A percentile compares a stretch with the other conserved stretches of the same genome.
These are phyloP conservation scores for Flaveria sonorensis DNA, from an alignment of 129 eudicot species.

Conservation along the genomic window DNA sequence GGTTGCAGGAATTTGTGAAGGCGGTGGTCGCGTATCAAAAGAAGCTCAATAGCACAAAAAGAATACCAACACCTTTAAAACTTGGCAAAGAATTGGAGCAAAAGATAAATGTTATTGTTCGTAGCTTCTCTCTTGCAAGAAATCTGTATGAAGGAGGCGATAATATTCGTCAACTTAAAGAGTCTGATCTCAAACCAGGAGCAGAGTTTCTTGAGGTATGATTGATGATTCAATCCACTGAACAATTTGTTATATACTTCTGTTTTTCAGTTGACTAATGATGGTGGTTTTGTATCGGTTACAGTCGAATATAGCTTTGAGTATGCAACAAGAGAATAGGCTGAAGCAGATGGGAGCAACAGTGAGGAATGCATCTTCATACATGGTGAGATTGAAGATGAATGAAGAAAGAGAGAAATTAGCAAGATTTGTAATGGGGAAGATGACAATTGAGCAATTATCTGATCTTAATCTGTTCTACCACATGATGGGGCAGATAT, in stretches of 20 bases:
- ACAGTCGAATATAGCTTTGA: conserved; percentile 83
- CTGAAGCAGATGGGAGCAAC: conserved; percentile 95
- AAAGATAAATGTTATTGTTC: conserved; percentile 56
- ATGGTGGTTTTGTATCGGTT: not conserved
- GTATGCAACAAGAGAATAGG: conserved; percentile 79
- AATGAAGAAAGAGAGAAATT: conserved; percentile 65
- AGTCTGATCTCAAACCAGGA: conserved; percentile 74
- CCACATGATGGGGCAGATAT: conserved; percentile 79
- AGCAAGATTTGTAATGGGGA: conserved; percentile 72
- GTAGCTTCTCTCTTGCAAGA: conserved; percentile 79
- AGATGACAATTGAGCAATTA: conserved; percentile 77
- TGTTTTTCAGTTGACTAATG: not conserved
- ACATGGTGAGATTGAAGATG: conserved; percentile 52
- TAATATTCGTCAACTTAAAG: conserved; percentile 37
- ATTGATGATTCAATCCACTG: not conserved
- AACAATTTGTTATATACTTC: not conserved
- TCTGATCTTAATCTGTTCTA: conserved; percentile 77
- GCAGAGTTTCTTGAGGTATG: conserved; percentile 89
- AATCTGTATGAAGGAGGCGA: conserved; percentile 53
- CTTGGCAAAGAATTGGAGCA: conserved; percentile 71
- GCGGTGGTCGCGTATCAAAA: conserved; percentile 83
- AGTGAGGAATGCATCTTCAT: conserved; percentile 74
- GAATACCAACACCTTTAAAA: conserved; percentile 44
- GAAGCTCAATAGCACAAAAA: conserved; percentile 48
- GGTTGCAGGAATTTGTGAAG: conserved; percentile 78